phyloP scores from a whole-genome alignment of 164 flowering plant species.

The Vitis vinifera region ASM3070453v1 NC_081822.1:3823001-3823500 shows the following conservation, averaged over 20 bases:
- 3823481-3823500: conserved; percentile 33
- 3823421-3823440: conserved; percentile 15
- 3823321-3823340: conserved; percentile 15
- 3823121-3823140: conserved; percentile 36
- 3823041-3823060: conserved; percentile 42
- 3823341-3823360: conserved; percentile 35
- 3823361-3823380: conserved; percentile 28
- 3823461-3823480: conserved; percentile 34
- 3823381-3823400: conserved; percentile 28
- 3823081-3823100: neutral
- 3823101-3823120: conserved; percentile 37
- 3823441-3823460: conserved; percentile 33
- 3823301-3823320: neutral
- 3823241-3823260: conserved; percentile 22
- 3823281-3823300: conserved; percentile 19
- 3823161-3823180: conserved; percentile 25
- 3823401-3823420: conserved; percentile 15
- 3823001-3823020: conserved; percentile 20
- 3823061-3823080: conserved; percentile 39
- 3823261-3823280: conserved; percentile 49
- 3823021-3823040: conserved; percentile 27
- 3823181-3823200: conserved; percentile 25
- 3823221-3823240: conserved; percentile 31
- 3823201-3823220: conserved; percentile 41
- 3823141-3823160: conserved; percentile 45